Percentiles rank a stretch among this genome's conserved stretches.
These are phyloP conservation scores for Trichomonascaceae sp. DNA, from an alignment of 1,139 yeast genomes.

Conservation along the genomic window DNA sequence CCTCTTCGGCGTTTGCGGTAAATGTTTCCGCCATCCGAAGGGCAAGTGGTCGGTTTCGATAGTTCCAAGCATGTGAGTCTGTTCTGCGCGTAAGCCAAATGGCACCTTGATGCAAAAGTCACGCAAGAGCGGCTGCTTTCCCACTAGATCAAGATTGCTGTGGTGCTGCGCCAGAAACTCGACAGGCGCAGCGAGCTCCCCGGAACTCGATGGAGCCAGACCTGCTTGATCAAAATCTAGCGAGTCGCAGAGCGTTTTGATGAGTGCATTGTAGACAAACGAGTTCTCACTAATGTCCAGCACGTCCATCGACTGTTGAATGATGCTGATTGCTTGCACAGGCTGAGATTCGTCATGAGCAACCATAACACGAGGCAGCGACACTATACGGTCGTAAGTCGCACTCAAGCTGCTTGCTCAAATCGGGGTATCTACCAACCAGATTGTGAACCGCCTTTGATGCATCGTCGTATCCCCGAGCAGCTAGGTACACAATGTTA, in stretches of 20 bases:
- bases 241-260: constrained; percentile 2
- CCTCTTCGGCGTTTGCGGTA: no score
- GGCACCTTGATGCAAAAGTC: no score
- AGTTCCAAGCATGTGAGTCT: no score
- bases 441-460: constrained; percentile 1
- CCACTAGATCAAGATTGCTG: no score
- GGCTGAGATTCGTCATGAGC: constrained; percentile 18
- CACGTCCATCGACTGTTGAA: constrained; percentile 1
- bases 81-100: no score
- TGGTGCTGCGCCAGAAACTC: no score
- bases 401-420: constrained; percentile 10
- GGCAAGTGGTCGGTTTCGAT: no score
- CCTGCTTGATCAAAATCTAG: constrained; percentile 1
- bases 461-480: background rate
- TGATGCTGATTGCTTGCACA: constrained; percentile 3
- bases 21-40: no score
- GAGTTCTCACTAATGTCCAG: constrained; percentile 4
- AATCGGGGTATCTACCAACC: no score
- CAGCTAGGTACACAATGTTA: constrained; percentile 16
- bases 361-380: constrained; percentile 19
- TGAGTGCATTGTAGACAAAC: constrained; percentile 2
- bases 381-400: constrained; percentile 20
- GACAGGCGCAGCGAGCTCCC: no score
- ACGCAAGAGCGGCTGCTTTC: no score
- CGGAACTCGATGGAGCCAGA: no score